Evolutionary conservation across 169 alveolate species (phyloP).

Genomic region (Cardiosporidium cionae): DNA sequence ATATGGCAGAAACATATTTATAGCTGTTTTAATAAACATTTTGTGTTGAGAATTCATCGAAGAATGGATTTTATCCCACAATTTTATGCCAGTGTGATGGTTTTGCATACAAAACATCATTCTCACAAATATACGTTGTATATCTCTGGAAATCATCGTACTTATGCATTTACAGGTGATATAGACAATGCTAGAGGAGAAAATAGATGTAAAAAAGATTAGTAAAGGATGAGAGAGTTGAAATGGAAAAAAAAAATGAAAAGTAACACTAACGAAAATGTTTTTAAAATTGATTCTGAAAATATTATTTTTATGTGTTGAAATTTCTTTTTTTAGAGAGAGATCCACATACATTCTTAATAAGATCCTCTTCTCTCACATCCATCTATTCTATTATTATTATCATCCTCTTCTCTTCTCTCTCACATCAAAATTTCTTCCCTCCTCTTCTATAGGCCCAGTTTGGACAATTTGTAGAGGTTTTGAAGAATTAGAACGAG

Average conservation of each 20-base stretch:
- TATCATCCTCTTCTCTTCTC: neutral
- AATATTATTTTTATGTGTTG: neutral
- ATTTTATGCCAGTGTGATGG: neutral
- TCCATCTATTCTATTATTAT: no score
- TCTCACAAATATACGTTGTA: conserved; percentile 5
- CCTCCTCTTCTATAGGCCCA: no score
- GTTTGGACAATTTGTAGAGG: conserved; percentile 16
- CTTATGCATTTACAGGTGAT: conserved; percentile 1
- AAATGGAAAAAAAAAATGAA: no score
- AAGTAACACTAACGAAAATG: no score
- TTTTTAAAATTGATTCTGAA: neutral
- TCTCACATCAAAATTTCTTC: no score
- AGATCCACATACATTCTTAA: neutral
- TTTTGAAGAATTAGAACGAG: conserved; percentile 14
- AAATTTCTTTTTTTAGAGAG: neutral
- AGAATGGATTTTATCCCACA: conserved; percentile 1
- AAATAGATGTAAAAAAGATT: no score
- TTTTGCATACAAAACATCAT: conserved; percentile 15
- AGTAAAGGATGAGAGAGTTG: no score
- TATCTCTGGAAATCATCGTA: conserved; percentile 7
- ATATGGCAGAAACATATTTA: conserved; percentile 22
- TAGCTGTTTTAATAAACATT: conserved; percentile 12
- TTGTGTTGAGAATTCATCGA: conserved; percentile 24
- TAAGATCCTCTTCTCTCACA: no score
- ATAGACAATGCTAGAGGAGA: no score